Evolutionary conservation across 2,329 filamentous ascomycete genomes (phyloP).

Genomic region (Epichloe elymi): DNA sequence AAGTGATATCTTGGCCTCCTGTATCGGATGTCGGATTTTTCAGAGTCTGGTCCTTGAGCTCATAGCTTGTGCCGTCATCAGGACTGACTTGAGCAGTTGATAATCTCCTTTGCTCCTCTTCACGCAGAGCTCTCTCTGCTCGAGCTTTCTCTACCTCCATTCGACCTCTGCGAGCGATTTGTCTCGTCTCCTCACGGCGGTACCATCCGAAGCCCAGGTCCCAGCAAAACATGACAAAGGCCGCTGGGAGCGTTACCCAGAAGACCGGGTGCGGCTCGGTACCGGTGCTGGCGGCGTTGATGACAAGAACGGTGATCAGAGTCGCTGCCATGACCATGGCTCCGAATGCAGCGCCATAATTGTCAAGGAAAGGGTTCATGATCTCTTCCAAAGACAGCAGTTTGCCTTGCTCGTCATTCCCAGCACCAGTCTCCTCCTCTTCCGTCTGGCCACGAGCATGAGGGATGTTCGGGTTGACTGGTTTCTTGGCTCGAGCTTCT

Average conservation of each 20-base stretch:
- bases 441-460: constrained; percentile 42
- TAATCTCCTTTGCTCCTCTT: constrained; percentile 5
- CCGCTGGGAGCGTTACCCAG: constrained; percentile 56
- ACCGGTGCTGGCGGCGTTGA: constrained; percentile 47
- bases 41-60: not conserved
- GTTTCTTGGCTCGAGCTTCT: constrained; percentile 38
- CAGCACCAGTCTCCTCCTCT: constrained; percentile 32
- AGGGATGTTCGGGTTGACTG: constrained; percentile 63
- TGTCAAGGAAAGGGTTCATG: constrained; percentile 63
- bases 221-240: constrained; percentile 55
- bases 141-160: constrained; percentile 12
- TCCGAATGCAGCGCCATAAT: constrained; percentile 49
- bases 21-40: not conserved
- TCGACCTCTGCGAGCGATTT: constrained; percentile 44
- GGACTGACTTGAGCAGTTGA: not conserved
- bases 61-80: not conserved
- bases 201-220: constrained; percentile 52
- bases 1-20: not conserved
- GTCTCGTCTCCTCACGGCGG: constrained; percentile 47
- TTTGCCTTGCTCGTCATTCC: constrained; percentile 38
- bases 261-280: constrained; percentile 45
- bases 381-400: constrained; percentile 55
- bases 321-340: constrained; percentile 53
- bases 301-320: constrained; percentile 48
- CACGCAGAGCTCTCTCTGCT: constrained; percentile 8